Evolutionary conservation across 176 grass and related monocot species (phyloP), one percentile per base, ranked within the genome.

Genomic region (Zoysia japonica): DNA sequence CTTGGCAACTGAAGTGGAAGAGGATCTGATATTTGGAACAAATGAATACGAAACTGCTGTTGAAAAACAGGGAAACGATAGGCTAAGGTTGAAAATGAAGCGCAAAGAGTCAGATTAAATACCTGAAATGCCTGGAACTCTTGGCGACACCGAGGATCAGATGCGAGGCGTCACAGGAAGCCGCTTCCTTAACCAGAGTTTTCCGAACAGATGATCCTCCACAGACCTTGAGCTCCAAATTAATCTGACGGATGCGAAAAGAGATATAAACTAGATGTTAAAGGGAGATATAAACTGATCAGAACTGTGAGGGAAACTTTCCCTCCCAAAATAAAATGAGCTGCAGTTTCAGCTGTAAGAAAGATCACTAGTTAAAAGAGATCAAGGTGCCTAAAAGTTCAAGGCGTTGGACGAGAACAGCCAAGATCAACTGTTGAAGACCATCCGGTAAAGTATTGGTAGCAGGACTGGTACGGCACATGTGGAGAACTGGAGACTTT

Each of bases 221-320:
- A 6, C 84, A 89, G 51, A 99, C 83, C 80, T 95, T 93, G 78
- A 99, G 87, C 88, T 99, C 91, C 79, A 99, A 57, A 78, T 95
- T 91, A 51, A 98, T 89, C 96, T 98, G 85, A 6, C 3, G 1
- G 49, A 35, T 14, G 6, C 28, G 0, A 65, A 76, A 62, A 28
- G 28, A 28, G 28, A 28, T 28, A 28, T 28, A 28, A 28, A 28
- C 28, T 28, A 28, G 28, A 28, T 28, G 28, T 28, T 28, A 28
- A 28, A 28, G 9, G n/a, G 16, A 50, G 46, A 1, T 56, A 15
- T 16, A 77, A n/a, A 71, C 11, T 16, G 72, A 71, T 81, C 49
- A 81, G 55, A 70, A 65, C 13, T 70, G 8, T 62, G 20, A 68
- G 19, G 28, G 47, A n/a, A 43, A n/a, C 50, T 67, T 52, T 2